Evolutionary conservation across 148 eudicot species (phyloP), one percentile per base, ranked within the genome.

Genomic region (Arctostaphylos glauca): DNA sequence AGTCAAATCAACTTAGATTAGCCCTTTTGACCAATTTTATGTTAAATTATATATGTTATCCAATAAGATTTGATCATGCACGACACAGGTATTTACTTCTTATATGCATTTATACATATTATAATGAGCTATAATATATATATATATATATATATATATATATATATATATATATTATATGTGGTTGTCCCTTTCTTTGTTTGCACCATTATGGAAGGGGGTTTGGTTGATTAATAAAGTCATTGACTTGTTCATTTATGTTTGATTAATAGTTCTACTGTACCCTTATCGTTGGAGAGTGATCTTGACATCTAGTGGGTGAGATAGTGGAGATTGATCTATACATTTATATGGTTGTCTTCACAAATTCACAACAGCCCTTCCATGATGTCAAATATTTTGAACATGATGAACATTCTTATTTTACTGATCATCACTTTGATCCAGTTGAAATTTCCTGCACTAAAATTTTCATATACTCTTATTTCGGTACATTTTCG

Each of bases 261-360:
- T 54, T 10, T 47, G 47, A 31, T 66, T 64, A 56, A 66, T 66
- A 49, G 52, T 25, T 80, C 2, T 44, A 10, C 55, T 79, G 46
- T 59, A 23, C 86, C 76, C 81, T 80, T 56, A 85, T 83, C 83
- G 82, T 55, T 31, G 87, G 85, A 25, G 80, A 14, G 16, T 31
- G 38, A 31, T 18, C 43, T 41, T 67, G 10, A 38, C 5, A 6
- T 41, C 14, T 4, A 3, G 73, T 13, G 47, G 73, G 73, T 58
- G 18, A 58, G 4, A 60, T 19, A 60, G 14, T 55, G n/a, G 59
- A 19, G 41, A 9, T 70, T 31, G 38, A 31, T 31, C 38, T 31
- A 31, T 41, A n/a, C n/a, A n/a, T n/a, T n/a, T n/a, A 19, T 70
- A 10, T 70, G 44, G 41, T 70, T 14, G n/a, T 41, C 7, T 41